phyloP scores from a whole-genome alignment of 805 yeast species.

The Metschnikowia anglica region DNA sequence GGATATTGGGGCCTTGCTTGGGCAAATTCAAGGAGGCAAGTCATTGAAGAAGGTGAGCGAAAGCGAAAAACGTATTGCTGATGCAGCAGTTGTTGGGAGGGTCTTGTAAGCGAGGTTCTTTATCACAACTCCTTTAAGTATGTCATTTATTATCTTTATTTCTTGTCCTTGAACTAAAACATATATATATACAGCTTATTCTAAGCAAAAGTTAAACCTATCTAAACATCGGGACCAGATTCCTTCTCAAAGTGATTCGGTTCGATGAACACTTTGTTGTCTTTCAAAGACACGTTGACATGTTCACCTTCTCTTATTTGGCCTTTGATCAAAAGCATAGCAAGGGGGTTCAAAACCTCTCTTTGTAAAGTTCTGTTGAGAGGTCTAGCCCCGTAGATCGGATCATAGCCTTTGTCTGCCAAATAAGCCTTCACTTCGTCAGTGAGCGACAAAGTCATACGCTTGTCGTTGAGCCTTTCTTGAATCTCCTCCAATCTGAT shows the following conservation, averaged over 20 bases:
- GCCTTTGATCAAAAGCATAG: conserved; percentile 75
- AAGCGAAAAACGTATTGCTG: conserved; percentile 45
- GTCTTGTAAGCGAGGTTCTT: conserved; percentile 32
- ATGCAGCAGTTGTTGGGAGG: conserved; percentile 49
- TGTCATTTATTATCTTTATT: too few relatives aligned
- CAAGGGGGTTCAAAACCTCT: conserved; percentile 83
- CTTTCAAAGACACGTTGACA: conserved; percentile 29
- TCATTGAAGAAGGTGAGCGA: conserved; percentile 52
- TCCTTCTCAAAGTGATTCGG: conserved; percentile 33
- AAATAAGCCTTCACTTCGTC: conserved; percentile 74
- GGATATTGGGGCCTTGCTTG: conserved; percentile 50
- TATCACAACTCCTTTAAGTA: too few relatives aligned
- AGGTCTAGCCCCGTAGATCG: conserved; percentile 93
- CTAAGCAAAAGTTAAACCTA: background rate
- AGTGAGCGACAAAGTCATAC: conserved; percentile 58
- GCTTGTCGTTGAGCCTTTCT: conserved; percentile 72
- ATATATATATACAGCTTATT: background rate
- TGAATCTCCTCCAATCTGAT: conserved; percentile 80
- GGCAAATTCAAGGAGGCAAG: conserved; percentile 56
- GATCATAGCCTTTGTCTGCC: conserved; percentile 85
- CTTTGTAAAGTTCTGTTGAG: conserved; percentile 86
- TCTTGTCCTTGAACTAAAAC: background rate
- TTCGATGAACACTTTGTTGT: conserved; percentile 26
- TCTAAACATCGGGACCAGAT: background rate
- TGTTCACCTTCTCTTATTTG: conserved; percentile 49